Base-by-base conservation (phyloP, 352 stramenopile genomes). In the Phytophthora podocarpi region DNA sequence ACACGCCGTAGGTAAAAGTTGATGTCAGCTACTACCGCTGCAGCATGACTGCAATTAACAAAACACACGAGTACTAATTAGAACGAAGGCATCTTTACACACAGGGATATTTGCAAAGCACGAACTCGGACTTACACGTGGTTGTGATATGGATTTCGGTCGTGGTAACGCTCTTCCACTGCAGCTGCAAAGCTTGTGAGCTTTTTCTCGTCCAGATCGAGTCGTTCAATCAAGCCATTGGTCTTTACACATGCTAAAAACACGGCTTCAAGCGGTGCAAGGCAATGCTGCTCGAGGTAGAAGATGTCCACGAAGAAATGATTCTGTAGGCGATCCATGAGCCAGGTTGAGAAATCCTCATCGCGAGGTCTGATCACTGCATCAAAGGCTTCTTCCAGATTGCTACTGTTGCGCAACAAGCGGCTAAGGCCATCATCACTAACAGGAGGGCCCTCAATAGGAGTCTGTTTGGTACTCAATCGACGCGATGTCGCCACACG, bases 91-190 rank as follows among this genome's bases (percentile, higher is more conserved):
- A n/a, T n/a, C n/a, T n/a, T n/a, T n/a, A n/a, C n/a, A n/a, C n/a
- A n/a, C n/a, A n/a, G n/a, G n/a, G n/a, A n/a, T n/a, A n/a, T n/a
- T n/a, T n/a, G n/a, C n/a, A n/a, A n/a, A n/a, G n/a, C n/a, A n/a
- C n/a, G n/a, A 39, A 15, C 12, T 27, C 2, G 13, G 15, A 70
- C 75, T 49, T 80, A 87, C 78, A 90, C 52, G 28, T 60, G 72
- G 59, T 91, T 91, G 70, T 91, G 82, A 52, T 90, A 91, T 31
- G 80, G 77, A 53, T 91, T 91, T 31, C 72, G 72, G 28, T 72
- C 78, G 35, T 78, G 72, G 52, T 87, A 90, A 24, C 80, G 74
- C n/a, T 75, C 78, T 42, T 90, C 78, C n/a, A 91, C 64, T 18
- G 72, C 72, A 1, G 47, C 75, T 18, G 70, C 73, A 62, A 91